Evolutionary conservation across 2,329 filamentous ascomycete species (phyloP).

Genomic region (Sclerotinia glacialis): DNA sequence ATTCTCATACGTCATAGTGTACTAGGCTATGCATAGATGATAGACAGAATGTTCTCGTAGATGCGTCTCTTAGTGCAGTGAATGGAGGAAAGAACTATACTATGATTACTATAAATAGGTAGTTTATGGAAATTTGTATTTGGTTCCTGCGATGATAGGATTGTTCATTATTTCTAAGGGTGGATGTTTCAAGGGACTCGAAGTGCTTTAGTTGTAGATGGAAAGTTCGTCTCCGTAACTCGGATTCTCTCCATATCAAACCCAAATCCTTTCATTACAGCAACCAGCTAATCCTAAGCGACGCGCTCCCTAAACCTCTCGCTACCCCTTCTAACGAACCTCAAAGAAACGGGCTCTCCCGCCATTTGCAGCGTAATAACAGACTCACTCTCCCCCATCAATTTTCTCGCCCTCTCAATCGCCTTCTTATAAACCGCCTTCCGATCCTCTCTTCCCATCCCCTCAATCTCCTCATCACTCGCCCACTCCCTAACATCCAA

Average conservation of each 20-base stretch:
- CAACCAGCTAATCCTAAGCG: not conserved
- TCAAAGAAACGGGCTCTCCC: slow-evolving; percentile 23
- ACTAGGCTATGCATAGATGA: too few relatives aligned
- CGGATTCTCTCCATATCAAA: not conserved
- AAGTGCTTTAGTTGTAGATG: not conserved
- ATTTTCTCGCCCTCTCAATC: slow-evolving; percentile 21
- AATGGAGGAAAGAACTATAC: too few relatives aligned
- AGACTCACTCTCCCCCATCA: slow-evolving; percentile 21
- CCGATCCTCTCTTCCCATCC: slow-evolving; percentile 19
- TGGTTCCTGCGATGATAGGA: not conserved
- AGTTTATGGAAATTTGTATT: too few relatives aligned
- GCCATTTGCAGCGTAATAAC: slow-evolving; percentile 25
- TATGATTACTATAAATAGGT: not conserved
- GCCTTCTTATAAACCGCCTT: slow-evolving; percentile 24
- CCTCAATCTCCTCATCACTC: slow-evolving; percentile 26
- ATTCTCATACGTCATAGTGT: too few relatives aligned
- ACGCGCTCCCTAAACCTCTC: slow-evolving; percentile 23
- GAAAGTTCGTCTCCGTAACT: not conserved
- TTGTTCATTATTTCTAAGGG: not conserved
- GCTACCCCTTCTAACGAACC: slow-evolving; percentile 26
- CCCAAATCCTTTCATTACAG: not conserved
- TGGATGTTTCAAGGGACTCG: not conserved
- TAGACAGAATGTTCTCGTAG: too few relatives aligned
- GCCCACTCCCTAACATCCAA: slow-evolving; percentile 27
- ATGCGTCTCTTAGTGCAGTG: too few relatives aligned